phyloP scores from a whole-genome alignment of 192 early-diverging fungal genomes.

The Gamsiella multidivaricata region DNA sequence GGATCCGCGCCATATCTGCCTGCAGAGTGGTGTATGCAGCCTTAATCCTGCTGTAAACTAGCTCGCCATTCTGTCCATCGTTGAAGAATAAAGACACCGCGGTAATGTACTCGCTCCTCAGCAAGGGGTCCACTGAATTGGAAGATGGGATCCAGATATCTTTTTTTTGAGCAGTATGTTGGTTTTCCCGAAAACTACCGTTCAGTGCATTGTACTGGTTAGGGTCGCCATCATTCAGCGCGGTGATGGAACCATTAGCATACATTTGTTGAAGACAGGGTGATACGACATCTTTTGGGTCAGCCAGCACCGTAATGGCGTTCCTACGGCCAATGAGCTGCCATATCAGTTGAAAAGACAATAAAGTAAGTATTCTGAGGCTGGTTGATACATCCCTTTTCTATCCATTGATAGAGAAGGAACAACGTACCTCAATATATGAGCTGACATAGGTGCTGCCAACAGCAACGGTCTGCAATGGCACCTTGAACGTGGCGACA shows the following conservation, averaged over 20 bases:
- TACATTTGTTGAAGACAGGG: slow-evolving; percentile 46
- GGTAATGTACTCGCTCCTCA: slow-evolving; percentile 52
- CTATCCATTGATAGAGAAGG: background rate
- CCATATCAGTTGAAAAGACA: background rate
- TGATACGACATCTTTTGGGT: slow-evolving; percentile 49
- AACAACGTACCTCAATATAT: slow-evolving; percentile 59
- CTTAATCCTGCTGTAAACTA: slow-evolving; percentile 44
- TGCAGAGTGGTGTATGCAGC: slow-evolving; percentile 20
- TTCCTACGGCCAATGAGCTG: slow-evolving; percentile 47
- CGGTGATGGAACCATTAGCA: background rate
- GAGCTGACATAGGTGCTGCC: slow-evolving; percentile 48
- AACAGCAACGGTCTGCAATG: slow-evolving; percentile 39
- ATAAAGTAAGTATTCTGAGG: background rate
- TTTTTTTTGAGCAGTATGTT: background rate
- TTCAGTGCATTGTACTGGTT: slow-evolving; percentile 5
- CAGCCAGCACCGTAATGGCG: slow-evolving; percentile 32
- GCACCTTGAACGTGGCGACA: slow-evolving; percentile 33
- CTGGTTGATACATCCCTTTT: background rate
- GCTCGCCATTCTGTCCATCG: slow-evolving; percentile 25
- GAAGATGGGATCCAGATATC: slow-evolving; percentile 30
- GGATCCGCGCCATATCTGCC: slow-evolving; percentile 17
- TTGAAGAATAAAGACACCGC: slow-evolving; percentile 57
- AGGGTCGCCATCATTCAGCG: background rate
- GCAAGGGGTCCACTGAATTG: slow-evolving; percentile 30
- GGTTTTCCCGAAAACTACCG: background rate